Percentiles rank a stretch among this genome's conserved stretches.
Conservation (phyloP, 345 rosid species). For the Toxicodendron radicans region DNA sequence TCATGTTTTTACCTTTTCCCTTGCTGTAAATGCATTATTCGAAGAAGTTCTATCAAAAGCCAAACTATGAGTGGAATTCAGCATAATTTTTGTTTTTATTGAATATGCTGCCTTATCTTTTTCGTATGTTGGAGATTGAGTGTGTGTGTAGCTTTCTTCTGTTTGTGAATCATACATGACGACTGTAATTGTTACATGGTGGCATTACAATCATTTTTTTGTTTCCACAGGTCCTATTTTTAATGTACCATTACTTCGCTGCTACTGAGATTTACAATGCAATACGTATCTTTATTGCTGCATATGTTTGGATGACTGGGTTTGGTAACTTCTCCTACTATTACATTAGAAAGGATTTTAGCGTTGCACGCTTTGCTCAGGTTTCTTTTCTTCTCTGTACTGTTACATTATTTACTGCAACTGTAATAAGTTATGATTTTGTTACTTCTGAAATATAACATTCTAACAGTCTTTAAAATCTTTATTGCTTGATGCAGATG, state of each 20-base stretch:
- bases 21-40: neutral
- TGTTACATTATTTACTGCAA: constrained; percentile 1
- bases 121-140: constrained; percentile 11
- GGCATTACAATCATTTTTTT: constrained; percentile 11
- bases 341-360: constrained; percentile 94
- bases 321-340: constrained; percentile 96
- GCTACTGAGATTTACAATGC: constrained; percentile 93
- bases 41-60: constrained; percentile 1
- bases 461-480: constrained; percentile 18
- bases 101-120: neutral
- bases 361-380: constrained; percentile 89
- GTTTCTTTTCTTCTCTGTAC: constrained; percentile 35
- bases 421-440: constrained; percentile 6
- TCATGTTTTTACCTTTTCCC: neutral
- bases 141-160: constrained; percentile 3
- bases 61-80: neutral
- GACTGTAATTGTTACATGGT: constrained; percentile 1
- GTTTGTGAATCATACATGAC: neutral
- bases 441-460: neutral
- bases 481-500: constrained; percentile 68
- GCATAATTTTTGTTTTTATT: neutral
- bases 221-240: constrained; percentile 75
- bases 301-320: constrained; percentile 99
- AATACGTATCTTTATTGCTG: constrained; percentile 92
- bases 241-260: constrained; percentile 98